Evolutionary conservation across 768 basidiomycete genomes (phyloP), one percentile per base, ranked within the genome.

Genomic region (Suillus hirtellus): DNA sequence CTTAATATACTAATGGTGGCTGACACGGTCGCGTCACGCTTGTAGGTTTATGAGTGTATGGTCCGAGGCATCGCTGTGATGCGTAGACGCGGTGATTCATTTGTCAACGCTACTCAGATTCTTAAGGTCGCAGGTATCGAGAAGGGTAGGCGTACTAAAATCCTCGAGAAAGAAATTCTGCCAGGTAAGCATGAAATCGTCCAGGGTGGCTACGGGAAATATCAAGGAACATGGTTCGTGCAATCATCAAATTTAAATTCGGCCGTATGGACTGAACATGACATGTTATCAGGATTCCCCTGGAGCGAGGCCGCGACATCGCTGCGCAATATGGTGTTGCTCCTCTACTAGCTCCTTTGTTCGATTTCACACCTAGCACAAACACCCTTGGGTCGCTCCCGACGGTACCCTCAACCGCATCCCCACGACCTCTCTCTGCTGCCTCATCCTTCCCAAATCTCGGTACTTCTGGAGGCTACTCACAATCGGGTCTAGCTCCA

Each of bases 121-220:
- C 87, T 99, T 69, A 99, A 99, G 78, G 96, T 99, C 44, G 96
- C 96, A 7, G 97, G 97, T 47, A 92, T 99, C 65, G 95, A 96
- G 80, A 99, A 99, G 77, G 95, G 95, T 1, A 86, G 90, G 50
- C 85, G 97, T 46, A 98, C 96, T 17, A 98, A 98, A 84, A 97
- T 99, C 60, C 81, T 94, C 15, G 92, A 99, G 82, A 97, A 96
- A 76, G 96, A 99, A 79, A 94, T 99, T 66, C 84, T 96, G 49
- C 91, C 92, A 62, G 95, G 95, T 54, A 90, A 91, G 76, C 94
- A 97, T 76, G 96, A 99, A 77, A 99, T 99, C 75, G 94, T 99
- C 6, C 97, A 99, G 76, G 97, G 97, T 44, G 97, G 97, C 37
- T 99, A 99, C 73, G 97, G 97, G 31, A 96, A 98, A 80, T 99